Evolutionary conservation across 257 asterid genomes (phyloP).

Genomic region (Mitragyna speciosa): DNA sequence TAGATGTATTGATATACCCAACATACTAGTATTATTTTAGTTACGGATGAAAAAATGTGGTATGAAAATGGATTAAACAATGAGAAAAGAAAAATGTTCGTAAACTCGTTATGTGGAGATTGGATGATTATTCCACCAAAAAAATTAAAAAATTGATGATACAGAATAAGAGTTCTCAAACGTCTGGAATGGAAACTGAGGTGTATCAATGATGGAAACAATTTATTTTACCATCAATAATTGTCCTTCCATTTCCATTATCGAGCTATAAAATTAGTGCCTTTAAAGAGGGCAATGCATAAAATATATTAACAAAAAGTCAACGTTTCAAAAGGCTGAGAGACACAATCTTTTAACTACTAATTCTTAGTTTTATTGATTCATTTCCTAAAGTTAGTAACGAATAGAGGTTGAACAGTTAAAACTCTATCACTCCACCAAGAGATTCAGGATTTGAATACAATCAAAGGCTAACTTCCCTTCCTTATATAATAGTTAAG

Average conservation of each 20-base stretch:
- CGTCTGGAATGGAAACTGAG: constrained; percentile 4
- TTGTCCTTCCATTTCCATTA: not conserved
- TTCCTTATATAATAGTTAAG: too few species aligned
- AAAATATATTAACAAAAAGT: not conserved
- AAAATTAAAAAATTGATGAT: not conserved
- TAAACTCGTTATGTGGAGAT: not conserved
- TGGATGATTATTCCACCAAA: not conserved
- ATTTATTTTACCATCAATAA: not conserved
- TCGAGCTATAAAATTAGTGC: not conserved
- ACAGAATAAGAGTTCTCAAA: not conserved
- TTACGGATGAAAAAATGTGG: not conserved
- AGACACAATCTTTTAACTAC: not conserved
- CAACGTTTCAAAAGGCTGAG: not conserved
- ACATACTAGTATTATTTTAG: not conserved
- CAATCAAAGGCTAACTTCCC: too few species aligned
- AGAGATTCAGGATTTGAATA: too few species aligned
- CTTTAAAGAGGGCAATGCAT: not conserved
- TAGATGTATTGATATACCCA: not conserved
- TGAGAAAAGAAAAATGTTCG: not conserved
- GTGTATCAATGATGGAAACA: not conserved
- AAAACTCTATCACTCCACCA: too few species aligned
- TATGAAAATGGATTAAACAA: not conserved
- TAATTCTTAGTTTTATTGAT: not conserved
- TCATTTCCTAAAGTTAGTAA: not conserved
- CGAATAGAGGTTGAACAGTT: too few species aligned